Evolutionary conservation across 805 yeast species (phyloP), one percentile per base, ranked within the genome.

Genomic region (Ogataea thermomethanolica): DNA sequence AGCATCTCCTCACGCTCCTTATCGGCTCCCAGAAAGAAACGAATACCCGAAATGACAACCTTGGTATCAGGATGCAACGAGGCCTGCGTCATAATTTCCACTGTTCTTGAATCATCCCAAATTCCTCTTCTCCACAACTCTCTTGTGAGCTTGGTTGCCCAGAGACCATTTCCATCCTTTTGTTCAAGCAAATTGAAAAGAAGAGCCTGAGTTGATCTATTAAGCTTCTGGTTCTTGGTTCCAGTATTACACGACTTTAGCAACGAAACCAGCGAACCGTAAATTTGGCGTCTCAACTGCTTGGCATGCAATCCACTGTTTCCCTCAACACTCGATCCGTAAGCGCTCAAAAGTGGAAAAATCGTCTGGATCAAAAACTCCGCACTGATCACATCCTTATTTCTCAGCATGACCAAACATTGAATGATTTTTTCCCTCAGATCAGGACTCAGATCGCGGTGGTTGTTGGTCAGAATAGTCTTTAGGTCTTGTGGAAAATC

Each of bases 111-210:
- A 61, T 93, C 99, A 62, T 89, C 97, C 99, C 99, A 93, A 43
- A 93, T 85, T 57, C 95, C 95, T 59, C 98, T 76, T 69, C 96
- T 78, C 99, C 99, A 93, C 37, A 93, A 69, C 62, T 93, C 98
- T 59, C 98, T 77, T 5, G 97, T 89, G 42, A 93, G 68, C 56
- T 88, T 90, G 3, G 97, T 86, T 7, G 98, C 97, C 97, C 98
- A 93, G 17, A 93, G 67, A 26, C 97, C 96, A 31, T 71, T 56
- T 29, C 87, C 74, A 50, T 80, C 85, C 44, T 84, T 79, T 60
- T 85, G 81, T 49, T 88, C 96, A 32, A 93, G 68, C 48, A 91
- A 69, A 53, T 86, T 87, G 71, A 93, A 91, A 37, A 95, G 74
- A 35, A 93, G 65, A 0, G 98, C 96, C 64, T 93, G 99, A 1